Evolutionary conservation across 108 stramenopile species (phyloP).

Genomic region (Discostella pseudostelligera): DNA sequence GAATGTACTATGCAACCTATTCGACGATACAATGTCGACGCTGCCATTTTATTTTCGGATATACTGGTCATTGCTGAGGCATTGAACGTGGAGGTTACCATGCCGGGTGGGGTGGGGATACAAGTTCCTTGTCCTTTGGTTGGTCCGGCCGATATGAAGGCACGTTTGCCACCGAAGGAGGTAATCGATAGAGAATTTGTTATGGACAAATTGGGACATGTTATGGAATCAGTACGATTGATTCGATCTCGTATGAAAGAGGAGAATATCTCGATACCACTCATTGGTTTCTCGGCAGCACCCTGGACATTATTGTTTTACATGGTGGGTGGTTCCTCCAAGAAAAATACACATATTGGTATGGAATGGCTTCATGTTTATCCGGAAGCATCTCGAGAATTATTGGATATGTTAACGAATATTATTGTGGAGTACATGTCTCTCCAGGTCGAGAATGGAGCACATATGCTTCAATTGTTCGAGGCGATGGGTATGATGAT

Average conservation of each 20-base stretch:
- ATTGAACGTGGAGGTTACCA: conserved; percentile 82
- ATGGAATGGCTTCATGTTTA: conserved; percentile 78
- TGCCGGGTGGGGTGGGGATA: conserved; percentile 96
- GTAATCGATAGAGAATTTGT: conserved; percentile 68
- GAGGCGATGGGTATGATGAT: conserved; percentile 98
- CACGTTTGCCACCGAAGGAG: conserved; percentile 64
- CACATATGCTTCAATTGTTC: conserved; percentile 90
- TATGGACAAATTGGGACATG: conserved; percentile 79
- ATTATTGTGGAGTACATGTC: conserved; percentile 93
- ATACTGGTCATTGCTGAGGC: conserved; percentile 94
- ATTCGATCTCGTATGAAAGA: conserved; percentile 82
- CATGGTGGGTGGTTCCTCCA: conserved; percentile 93
- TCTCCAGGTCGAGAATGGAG: conserved; percentile 88
- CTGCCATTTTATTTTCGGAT: conserved; percentile 95
- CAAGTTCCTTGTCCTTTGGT: conserved; percentile 83
- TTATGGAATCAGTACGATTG: conserved; percentile 71
- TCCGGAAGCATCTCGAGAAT: conserved; percentile 69
- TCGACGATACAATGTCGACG: conserved; percentile 89
- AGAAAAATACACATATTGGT: conserved; percentile 84
- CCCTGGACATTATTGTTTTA: conserved; percentile 96
- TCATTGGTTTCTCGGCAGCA: conserved; percentile 94
- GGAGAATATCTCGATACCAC: conserved; percentile 75
- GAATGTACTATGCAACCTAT: conserved; percentile 95
- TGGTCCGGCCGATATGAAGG: conserved; percentile 72
- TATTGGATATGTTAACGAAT: conserved; percentile 80